These are phyloP conservation scores for Tylopilus sp. DNA, from an alignment of 768 basidiomycete species.

Conservation along the genomic window DNA sequence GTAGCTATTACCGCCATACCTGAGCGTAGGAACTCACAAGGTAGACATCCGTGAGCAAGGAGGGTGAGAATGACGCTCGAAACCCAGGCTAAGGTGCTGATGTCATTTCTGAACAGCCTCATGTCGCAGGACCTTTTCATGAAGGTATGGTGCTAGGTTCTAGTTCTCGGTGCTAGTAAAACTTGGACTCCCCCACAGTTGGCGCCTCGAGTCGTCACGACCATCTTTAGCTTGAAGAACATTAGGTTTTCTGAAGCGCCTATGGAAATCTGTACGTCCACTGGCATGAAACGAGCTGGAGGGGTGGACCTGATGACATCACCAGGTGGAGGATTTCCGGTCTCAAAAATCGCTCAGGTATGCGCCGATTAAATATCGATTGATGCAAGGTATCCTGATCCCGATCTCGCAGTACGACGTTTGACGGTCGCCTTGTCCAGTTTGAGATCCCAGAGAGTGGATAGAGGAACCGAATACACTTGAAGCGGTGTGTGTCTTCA, in stretches of 20 bases:
- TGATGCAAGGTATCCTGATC: neutral
- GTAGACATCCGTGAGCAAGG: conserved; percentile 12
- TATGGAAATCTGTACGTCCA: conserved; percentile 13
- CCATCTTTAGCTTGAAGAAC: conserved; percentile 43
- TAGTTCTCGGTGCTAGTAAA: conserved; percentile 16
- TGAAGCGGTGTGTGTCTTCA: too few species aligned
- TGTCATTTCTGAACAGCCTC: conserved; percentile 23
- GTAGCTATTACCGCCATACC: conserved; percentile 3
- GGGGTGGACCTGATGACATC: neutral
- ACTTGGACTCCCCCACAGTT: conserved; percentile 28
- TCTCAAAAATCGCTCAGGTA: conserved; percentile 21
- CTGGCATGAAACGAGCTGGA: neutral
- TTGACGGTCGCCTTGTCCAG: conserved; percentile 22
- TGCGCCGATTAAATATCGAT: neutral
- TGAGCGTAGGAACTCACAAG: conserved; percentile 7
- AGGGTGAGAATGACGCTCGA: conserved; percentile 14
- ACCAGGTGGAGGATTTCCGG: conserved; percentile 12
- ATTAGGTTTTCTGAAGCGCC: conserved; percentile 17
- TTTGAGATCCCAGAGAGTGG: too few species aligned
- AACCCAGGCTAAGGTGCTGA: neutral
- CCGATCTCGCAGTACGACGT: conserved; percentile 9
- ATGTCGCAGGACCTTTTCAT: conserved; percentile 27
- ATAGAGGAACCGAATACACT: too few species aligned
- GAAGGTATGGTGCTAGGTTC: conserved; percentile 9
- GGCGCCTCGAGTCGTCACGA: conserved; percentile 41